phyloP scores from a whole-genome alignment of 768 basidiomycete species.

The Coprinopsis cinerea region DNA sequence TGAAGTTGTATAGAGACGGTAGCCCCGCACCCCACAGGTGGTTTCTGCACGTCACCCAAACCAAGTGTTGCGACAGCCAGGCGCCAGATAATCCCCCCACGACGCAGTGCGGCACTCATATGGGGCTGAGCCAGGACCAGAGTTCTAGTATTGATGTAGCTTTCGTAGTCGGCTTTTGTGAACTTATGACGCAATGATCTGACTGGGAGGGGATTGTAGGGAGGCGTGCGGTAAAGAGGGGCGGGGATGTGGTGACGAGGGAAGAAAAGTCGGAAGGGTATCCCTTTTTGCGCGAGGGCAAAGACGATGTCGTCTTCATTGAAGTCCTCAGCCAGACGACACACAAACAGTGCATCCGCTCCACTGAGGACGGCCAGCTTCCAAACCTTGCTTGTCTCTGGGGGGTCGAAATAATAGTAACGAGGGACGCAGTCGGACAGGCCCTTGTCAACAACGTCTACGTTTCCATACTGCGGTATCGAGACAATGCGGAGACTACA shows the following conservation, averaged over 20 bases:
- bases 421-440: too few species aligned
- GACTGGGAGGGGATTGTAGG: neutral
- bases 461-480: too few species aligned
- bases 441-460: too few species aligned
- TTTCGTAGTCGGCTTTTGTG: constrained; percentile 1
- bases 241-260: neutral
- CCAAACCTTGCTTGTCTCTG: too few species aligned
- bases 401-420: too few species aligned
- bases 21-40: too few species aligned
- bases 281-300: neutral
- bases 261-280: constrained; percentile 1
- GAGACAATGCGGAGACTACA: too few species aligned
- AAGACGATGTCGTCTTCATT: neutral
- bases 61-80: too few species aligned
- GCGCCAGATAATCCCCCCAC: constrained; percentile 6
- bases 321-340: neutral
- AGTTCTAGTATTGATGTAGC: neutral
- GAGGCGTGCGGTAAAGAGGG: neutral
- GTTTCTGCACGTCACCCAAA: too few species aligned
- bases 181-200: neutral
- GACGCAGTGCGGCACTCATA: too few species aligned
- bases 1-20: too few species aligned
- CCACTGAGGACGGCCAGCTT: neutral
- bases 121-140: neutral
- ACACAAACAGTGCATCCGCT: neutral